Evolutionary conservation across 768 basidiomycete genomes (phyloP).

Genomic region (Lactarius hatsudake): DNA sequence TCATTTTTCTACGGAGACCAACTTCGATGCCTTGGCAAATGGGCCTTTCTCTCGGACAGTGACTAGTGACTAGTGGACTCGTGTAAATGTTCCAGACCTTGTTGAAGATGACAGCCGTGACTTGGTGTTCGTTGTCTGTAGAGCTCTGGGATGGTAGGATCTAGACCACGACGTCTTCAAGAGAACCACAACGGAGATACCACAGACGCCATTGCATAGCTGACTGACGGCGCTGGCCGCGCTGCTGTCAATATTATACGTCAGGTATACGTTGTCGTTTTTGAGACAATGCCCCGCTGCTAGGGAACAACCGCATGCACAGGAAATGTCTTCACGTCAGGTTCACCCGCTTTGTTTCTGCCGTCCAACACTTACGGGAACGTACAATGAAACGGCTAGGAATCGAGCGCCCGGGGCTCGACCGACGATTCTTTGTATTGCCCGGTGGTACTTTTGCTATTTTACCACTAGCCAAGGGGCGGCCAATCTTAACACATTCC

Average conservation of each 20-base stretch:
- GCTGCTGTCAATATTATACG: not conserved
- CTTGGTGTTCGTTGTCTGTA: not conserved
- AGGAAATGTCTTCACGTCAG: not conserved
- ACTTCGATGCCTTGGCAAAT: not conserved
- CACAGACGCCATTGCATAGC: not conserved
- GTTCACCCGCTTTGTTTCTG: not conserved
- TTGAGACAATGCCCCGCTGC: not conserved
- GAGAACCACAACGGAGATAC: not conserved
- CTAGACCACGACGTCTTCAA: not conserved
- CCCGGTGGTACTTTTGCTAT: not conserved
- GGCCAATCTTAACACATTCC: not conserved
- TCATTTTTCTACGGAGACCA: not conserved
- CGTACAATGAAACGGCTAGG: not conserved
- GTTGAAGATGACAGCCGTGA: not conserved
- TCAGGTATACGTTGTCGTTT: not conserved
- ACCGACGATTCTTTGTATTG: not conserved
- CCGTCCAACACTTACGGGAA: not conserved
- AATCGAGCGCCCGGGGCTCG: not conserved
- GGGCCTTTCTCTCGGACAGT: not conserved
- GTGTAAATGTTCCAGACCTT: not conserved
- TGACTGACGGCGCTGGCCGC: not conserved
- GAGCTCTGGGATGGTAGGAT: not conserved
- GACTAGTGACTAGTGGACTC: too few species aligned
- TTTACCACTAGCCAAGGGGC: not conserved
- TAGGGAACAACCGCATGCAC: not conserved